Conservation (phyloP, 2,329 filamentous ascomycete genomes). For the Claviceps quebecensis region DNA sequence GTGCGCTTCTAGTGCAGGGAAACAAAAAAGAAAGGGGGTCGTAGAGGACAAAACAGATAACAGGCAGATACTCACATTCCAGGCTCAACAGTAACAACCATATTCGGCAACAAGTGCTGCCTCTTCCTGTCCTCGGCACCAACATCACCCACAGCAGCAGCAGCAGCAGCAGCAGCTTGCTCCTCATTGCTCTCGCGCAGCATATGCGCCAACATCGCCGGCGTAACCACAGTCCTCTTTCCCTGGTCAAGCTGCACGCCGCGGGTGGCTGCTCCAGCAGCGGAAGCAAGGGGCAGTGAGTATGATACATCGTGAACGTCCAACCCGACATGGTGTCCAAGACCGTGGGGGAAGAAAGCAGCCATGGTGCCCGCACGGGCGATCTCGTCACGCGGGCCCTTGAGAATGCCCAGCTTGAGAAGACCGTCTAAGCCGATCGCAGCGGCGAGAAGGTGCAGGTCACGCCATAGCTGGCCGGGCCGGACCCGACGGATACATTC, state of each 20-base stretch:
- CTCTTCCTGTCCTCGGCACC: conserved; percentile 13
- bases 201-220: conserved; percentile 17
- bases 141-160: conserved; percentile 3
- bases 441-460: conserved; percentile 60
- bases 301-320: conserved; percentile 49
- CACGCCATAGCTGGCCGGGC: conserved; percentile 56
- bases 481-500: conserved; percentile 55
- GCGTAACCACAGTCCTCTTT: conserved; percentile 28
- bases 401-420: conserved; percentile 56
- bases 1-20: not conserved
- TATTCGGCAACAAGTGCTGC: conserved; percentile 39
- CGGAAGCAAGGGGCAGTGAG: conserved; percentile 18
- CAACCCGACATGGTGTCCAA: conserved; percentile 51
- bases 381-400: conserved; percentile 45
- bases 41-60: not conserved
- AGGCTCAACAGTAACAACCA: conserved; percentile 69
- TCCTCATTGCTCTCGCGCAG: conserved; percentile 2
- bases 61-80: conserved; percentile 40
- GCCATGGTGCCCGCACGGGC: conserved; percentile 36
- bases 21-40: not conserved
- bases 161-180: not conserved
- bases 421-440: conserved; percentile 59
- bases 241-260: conserved; percentile 18
- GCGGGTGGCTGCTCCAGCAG: conserved; percentile 21
- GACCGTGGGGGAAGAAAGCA: conserved; percentile 53